Percentiles rank a stretch among this genome's conserved stretches.
These are phyloP conservation scores for Trichophyton equinum DNA, from an alignment of 2,329 filamentous ascomycete genomes.

Conservation along the genomic window DNA sequence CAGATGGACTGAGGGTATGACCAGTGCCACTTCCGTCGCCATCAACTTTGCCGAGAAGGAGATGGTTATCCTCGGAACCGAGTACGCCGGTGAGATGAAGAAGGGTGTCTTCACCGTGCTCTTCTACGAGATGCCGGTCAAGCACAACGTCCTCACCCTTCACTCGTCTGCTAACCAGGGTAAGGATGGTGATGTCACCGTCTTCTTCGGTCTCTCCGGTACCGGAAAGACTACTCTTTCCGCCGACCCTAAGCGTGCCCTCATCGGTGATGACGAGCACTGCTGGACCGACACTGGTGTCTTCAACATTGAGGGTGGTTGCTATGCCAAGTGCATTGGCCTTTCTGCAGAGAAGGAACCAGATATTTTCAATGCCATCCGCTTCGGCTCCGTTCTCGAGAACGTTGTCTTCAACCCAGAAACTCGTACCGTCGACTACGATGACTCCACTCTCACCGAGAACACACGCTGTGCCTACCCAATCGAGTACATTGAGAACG, in stretches of 20 bases:
- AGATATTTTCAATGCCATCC: constrained; percentile 92
- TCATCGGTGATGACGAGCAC: constrained; percentile 99
- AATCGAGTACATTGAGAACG: constrained; percentile 97
- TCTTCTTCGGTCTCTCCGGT: constrained; percentile 97
- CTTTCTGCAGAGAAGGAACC: constrained; percentile 98
- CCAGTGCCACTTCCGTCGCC: constrained; percentile 89
- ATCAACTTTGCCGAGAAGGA: constrained; percentile 99
- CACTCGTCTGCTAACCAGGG: constrained; percentile 99
- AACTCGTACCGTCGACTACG: constrained; percentile 86
- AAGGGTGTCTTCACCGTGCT: constrained; percentile 98
- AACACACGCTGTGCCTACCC: constrained; percentile 94
- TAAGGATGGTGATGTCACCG: constrained; percentile 83
- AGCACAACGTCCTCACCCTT: constrained; percentile 96
- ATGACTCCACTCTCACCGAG: constrained; percentile 87
- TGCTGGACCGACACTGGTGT: constrained; percentile 95
- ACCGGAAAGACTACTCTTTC: constrained; percentile 98
- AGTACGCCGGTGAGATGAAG: constrained; percentile 97
- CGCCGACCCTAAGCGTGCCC: constrained; percentile 85
- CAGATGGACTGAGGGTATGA: constrained; percentile 96
- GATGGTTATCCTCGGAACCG: constrained; percentile 98
- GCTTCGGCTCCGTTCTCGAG: constrained; percentile 92
- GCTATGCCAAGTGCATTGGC: constrained; percentile 98
- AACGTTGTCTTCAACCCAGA: constrained; percentile 95
- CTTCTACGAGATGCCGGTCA: constrained; percentile 99
- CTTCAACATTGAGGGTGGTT: constrained; percentile 99